Evolutionary conservation across 2,329 filamentous ascomycete species (phyloP).

Genomic region (Chaetothyriales sp.): DNA sequence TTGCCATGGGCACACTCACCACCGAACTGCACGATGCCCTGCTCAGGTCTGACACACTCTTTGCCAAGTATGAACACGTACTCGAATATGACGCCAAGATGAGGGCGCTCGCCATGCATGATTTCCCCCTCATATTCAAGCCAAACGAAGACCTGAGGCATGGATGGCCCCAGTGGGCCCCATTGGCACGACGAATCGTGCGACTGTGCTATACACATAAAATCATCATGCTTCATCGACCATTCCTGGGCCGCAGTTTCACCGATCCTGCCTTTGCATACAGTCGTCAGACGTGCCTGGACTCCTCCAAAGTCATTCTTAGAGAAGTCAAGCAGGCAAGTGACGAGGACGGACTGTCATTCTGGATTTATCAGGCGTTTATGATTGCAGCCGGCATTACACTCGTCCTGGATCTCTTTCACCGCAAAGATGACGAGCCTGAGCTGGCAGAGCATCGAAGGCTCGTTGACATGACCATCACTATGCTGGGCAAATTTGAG

Average conservation of each 20-base stretch:
- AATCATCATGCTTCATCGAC: conserved; percentile 21
- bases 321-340: conserved; percentile 25
- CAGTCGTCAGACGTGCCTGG: conserved; percentile 29
- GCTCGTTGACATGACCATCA: conserved; percentile 7
- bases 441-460: conserved; percentile 6
- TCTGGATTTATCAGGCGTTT: conserved; percentile 31
- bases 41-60: conserved; percentile 22
- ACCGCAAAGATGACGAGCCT: conserved; percentile 13
- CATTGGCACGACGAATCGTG: conserved; percentile 28
- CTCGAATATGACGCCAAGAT: conserved; percentile 29
- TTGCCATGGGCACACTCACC: conserved; percentile 27
- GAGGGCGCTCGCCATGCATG: conserved; percentile 23
- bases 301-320: conserved; percentile 29
- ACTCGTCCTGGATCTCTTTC: conserved; percentile 24
- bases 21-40: conserved; percentile 28
- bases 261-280: conserved; percentile 28
- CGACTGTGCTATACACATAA: conserved; percentile 23
- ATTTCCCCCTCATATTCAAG: conserved; percentile 24
- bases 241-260: conserved; percentile 30
- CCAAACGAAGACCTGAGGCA: conserved; percentile 23
- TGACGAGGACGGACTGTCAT: conserved; percentile 25
- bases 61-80: conserved; percentile 29
- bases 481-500: conserved; percentile 4
- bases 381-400: conserved; percentile 27
- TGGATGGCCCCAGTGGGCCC: conserved; percentile 28